These are phyloP conservation scores for Neofusicoccum parvum DNA, from an alignment of 2,329 filamentous ascomycete species.

Conservation along the genomic window DNA sequence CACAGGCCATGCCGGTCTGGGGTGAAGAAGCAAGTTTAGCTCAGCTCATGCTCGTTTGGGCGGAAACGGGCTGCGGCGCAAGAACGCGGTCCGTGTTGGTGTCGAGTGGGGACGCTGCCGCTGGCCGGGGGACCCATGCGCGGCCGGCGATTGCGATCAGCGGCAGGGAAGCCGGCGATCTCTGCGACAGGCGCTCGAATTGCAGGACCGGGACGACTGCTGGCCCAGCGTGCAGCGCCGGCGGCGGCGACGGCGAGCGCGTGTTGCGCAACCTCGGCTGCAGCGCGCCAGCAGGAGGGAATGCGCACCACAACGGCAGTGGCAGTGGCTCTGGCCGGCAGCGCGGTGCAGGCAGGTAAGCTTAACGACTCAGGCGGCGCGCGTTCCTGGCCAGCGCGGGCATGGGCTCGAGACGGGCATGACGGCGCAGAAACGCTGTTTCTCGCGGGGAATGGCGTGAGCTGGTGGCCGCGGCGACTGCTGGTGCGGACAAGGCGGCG, in stretches of 20 bases:
- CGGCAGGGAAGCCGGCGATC: constrained; percentile 14
- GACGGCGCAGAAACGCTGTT: not conserved
- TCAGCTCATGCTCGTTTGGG: not conserved
- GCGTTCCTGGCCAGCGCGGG: not conserved
- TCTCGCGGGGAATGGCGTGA: constrained; percentile 1
- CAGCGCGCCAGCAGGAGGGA: not conserved
- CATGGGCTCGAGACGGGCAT: too few species aligned
- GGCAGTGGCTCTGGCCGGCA: not conserved
- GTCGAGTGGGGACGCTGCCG: not conserved
- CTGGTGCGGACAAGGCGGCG: not conserved
- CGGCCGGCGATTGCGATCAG: constrained; percentile 9
- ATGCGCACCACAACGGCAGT: not conserved
- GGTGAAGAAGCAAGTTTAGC: constrained; percentile 7
- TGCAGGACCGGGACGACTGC: constrained; percentile 3
- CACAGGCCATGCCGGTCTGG: not conserved
- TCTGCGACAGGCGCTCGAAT: constrained; percentile 6
- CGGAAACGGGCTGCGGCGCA: not conserved
- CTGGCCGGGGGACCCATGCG: constrained; percentile 6
- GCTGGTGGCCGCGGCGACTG: not conserved
- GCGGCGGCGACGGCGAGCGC: too few species aligned
- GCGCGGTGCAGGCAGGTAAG: not conserved
- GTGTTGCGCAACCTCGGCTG: constrained; percentile 6
- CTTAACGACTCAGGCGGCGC: not conserved
- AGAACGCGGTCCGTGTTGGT: not conserved
- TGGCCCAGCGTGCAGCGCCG: not conserved